Conservation (phyloP, 306 rosid species). For the Amphicarpaea edgeworthii region DNA sequence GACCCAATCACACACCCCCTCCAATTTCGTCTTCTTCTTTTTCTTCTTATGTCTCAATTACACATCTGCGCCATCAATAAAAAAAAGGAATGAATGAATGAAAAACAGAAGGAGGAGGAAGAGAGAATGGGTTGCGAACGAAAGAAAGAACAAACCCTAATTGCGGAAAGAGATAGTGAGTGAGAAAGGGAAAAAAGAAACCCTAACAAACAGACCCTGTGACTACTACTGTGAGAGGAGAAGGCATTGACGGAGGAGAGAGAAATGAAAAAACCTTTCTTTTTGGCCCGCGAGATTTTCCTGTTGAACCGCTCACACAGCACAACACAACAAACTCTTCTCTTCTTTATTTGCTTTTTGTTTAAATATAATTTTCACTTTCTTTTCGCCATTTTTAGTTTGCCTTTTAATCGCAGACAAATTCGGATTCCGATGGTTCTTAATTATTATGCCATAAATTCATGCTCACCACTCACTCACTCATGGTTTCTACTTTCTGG, state of each 20-base stretch:
- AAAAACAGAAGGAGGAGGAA: neutral
- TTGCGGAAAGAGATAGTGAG: slow-evolving; percentile 32
- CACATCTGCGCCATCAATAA: slow-evolving; percentile 53
- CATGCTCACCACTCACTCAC: slow-evolving; percentile 13
- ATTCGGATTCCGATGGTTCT: slow-evolving; percentile 53
- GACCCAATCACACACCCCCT: slow-evolving; percentile 54
- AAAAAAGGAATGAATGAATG: slow-evolving; percentile 12
- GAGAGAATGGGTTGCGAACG: neutral
- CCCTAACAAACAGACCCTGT: slow-evolving; percentile 41
- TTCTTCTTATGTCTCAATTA: slow-evolving; percentile 58
- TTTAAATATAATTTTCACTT: slow-evolving; percentile 3
- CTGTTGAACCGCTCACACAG: slow-evolving; percentile 90
- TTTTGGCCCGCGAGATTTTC: slow-evolving; percentile 76
- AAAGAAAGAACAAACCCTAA: slow-evolving; percentile 54
- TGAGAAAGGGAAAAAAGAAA: slow-evolving; percentile 28
- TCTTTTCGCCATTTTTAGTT: neutral
- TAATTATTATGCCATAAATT: slow-evolving; percentile 8
- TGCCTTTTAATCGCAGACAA: slow-evolving; percentile 43
- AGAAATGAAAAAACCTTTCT: slow-evolving; percentile 48
- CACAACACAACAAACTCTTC: slow-evolving; percentile 46
- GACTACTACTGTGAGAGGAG: slow-evolving; percentile 17
- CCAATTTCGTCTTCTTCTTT: slow-evolving; percentile 50
- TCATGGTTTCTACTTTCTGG: too few relatives aligned
- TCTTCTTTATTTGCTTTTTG: neutral
- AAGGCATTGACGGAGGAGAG: slow-evolving; percentile 41